Base-by-base conservation (phyloP, 345 rosid species). In the Arabidopsis suecica region DNA sequence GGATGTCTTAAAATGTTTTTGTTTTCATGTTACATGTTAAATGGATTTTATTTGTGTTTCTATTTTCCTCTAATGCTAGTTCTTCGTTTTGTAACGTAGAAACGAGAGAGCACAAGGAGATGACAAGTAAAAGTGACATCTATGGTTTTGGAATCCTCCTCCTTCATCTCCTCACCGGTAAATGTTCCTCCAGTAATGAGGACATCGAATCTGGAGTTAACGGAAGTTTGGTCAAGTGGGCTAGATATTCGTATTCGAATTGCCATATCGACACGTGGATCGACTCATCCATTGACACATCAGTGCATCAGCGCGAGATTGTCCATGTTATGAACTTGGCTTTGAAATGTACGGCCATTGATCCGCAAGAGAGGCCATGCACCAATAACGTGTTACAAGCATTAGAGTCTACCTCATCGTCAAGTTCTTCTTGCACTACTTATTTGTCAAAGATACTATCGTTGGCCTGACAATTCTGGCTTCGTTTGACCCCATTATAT, bases 111-210 rank as follows among this genome's bases (percentile, higher is more conserved):
- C 74, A 63, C 62, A 84, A 85, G 56, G 84, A 83, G 5, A 48
- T 82, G 10, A 83, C 81, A 12, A 88, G 83, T 74, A 88, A 86
- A 82, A 84, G 90, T 54, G 90, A 93, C 77, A 77, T 88, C 4
- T 89, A 87, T 47, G 84, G 86, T 41, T 85, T 86, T 40, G 98
- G 98, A 18, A 83, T 89, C 25, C 44, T 93, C 40, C 89, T 93
- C 3, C 83, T 93, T 7, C 79, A 87, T 65, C 65, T 93, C 49
- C 48, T 93, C n/a, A 89, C 93, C 20, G 94, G 96, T 41, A 91
- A 86, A 80, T 45, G 80, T 38, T 84, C 89, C 2, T 75, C 61
- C 16, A 23, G 30, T 50, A 22, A 30, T 14, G 65, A 37, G 7
- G 91, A 89, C 64, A 72, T 82, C 9, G 98, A 88, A 68, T 83